These are phyloP conservation scores for Erythrobasidium hasegawianum DNA, from an alignment of 1,284 basidiomycete genomes.

Conservation along the genomic window DNA sequence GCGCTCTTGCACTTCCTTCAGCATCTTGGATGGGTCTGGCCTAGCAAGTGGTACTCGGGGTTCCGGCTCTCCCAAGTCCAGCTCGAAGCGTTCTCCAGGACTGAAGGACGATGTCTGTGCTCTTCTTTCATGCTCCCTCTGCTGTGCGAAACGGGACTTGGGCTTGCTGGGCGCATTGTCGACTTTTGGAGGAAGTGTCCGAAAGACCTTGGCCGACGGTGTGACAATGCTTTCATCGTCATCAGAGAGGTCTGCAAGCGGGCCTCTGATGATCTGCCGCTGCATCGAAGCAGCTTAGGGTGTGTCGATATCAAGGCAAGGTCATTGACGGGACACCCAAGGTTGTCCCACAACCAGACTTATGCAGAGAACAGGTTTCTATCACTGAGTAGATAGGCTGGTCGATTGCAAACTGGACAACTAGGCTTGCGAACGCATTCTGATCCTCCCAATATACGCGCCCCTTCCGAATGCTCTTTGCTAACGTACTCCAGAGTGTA, in stretches of 20 bases:
- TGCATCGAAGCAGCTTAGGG: neutral
- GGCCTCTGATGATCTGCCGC: neutral
- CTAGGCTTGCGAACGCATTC: no score
- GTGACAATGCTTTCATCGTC: constrained; percentile 1
- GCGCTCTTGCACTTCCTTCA: constrained; percentile 39
- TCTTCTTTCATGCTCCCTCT: constrained; percentile 33
- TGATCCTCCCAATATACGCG: no score
- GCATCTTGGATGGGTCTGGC: constrained; percentile 20
- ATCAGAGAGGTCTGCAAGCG: neutral
- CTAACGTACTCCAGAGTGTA: no score
- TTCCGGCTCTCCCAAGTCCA: constrained; percentile 32
- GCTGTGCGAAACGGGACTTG: constrained; percentile 39
- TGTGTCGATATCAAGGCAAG: neutral
- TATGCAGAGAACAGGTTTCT: no score
- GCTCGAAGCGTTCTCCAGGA: constrained; percentile 36
- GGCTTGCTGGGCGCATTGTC: constrained; percentile 25
- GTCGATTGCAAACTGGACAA: no score
- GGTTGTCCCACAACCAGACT: no score
- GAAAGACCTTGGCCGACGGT: constrained; percentile 12
- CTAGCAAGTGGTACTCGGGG: neutral
- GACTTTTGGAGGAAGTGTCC: constrained; percentile 11
- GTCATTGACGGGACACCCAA: no score
- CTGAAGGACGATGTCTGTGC: constrained; percentile 18
- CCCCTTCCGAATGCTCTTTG: no score
- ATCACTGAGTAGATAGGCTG: no score